Evolutionary conservation across 176 grass and related monocot genomes (phyloP).

Genomic region (Coix lacrymajobi): DNA sequence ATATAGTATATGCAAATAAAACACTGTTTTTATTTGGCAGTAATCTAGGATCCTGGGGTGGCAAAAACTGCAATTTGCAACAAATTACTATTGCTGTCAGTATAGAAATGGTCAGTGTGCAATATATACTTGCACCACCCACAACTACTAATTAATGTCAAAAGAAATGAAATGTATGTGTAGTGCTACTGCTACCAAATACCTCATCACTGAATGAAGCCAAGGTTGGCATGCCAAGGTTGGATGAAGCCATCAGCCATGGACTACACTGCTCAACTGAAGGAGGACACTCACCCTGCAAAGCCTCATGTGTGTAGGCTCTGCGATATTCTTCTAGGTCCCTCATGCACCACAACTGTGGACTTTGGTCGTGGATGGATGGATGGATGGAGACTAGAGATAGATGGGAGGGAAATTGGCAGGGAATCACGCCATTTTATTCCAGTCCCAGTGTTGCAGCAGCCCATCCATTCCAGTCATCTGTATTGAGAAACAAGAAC

Average conservation of each 20-base stretch:
- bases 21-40: neutral
- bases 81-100: neutral
- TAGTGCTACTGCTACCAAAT: constrained; percentile 13
- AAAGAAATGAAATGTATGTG: neutral
- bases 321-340: constrained; percentile 31
- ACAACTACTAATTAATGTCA: constrained; percentile 8
- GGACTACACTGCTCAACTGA: no score
- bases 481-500: neutral
- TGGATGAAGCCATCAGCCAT: neutral
- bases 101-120: neutral
- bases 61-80: neutral
- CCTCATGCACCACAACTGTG: constrained; percentile 35
- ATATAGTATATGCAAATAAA: neutral
- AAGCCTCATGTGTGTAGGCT: constrained; percentile 19
- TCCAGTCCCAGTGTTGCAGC: constrained; percentile 25
- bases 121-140: neutral
- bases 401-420: constrained; percentile 31
- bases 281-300: neutral
- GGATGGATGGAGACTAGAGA: constrained; percentile 36
- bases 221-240: neutral
- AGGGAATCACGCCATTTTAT: constrained; percentile 39
- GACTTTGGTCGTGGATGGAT: constrained; percentile 36
- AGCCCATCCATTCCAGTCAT: constrained; percentile 1
- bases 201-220: constrained; percentile 4
- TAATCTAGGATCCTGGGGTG: neutral